phyloP scores from a whole-genome alignment of 495 filamentous ascomycete species.

The Penicillium crystallinum region DNA sequence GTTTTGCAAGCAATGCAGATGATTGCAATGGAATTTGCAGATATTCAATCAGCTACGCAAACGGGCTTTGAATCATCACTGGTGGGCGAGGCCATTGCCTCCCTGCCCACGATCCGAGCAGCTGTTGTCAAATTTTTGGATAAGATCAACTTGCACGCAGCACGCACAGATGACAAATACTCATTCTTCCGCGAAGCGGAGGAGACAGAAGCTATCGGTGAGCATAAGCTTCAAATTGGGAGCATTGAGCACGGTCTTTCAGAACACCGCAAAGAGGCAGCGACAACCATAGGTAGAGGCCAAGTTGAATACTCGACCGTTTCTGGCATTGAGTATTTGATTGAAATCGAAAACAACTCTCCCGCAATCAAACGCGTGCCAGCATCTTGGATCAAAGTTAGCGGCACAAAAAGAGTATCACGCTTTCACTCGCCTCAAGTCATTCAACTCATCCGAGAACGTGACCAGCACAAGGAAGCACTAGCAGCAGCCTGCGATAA shows the following conservation, averaged over 20 bases:
- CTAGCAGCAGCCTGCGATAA: constrained; percentile 87
- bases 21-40: constrained; percentile 68
- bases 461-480: constrained; percentile 92
- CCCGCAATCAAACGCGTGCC: constrained; percentile 74
- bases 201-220: constrained; percentile 78
- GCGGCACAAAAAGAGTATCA: constrained; percentile 85
- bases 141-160: constrained; percentile 80
- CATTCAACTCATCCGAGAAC: constrained; percentile 70
- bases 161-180: constrained; percentile 85
- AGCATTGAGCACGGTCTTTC: constrained; percentile 83
- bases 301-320: constrained; percentile 72
- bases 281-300: constrained; percentile 62
- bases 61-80: constrained; percentile 69
- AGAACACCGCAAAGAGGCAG: constrained; percentile 66
- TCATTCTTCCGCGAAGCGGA: constrained; percentile 82
- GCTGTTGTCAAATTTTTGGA: constrained; percentile 70
- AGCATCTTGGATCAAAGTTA: constrained; percentile 90
- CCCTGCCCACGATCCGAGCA: constrained; percentile 69
- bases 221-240: constrained; percentile 88
- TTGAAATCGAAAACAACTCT: constrained; percentile 77
- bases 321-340: constrained; percentile 86
- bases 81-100: constrained; percentile 66
- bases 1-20: constrained; percentile 80
- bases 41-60: constrained; percentile 58
- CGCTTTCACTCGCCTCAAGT: constrained; percentile 95